Conservation (phyloP, 2,329 filamentous ascomycete genomes). For the Penicillium oxalicum region DNA sequence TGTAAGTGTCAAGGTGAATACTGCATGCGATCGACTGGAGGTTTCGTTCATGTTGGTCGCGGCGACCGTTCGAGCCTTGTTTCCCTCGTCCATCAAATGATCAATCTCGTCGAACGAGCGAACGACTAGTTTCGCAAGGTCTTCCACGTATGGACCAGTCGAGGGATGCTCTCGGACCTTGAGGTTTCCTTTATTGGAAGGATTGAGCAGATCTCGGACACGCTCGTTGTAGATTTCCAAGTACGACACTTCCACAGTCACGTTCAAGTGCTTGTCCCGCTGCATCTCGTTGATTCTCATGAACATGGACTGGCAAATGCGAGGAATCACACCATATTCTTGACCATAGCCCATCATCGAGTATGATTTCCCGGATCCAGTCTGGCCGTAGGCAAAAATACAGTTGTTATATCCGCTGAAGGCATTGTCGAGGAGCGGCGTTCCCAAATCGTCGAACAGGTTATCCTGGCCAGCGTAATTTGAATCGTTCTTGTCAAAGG, state of each 20-base stretch:
- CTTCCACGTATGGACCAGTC: conserved; percentile 95
- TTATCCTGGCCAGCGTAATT: conserved; percentile 88
- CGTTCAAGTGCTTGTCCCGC: conserved; percentile 71
- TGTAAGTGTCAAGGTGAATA: conserved; percentile 92
- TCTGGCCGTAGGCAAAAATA: conserved; percentile 98
- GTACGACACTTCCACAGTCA: conserved; percentile 96
- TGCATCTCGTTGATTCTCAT: conserved; percentile 67
- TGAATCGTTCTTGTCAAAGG: conserved; percentile 73
- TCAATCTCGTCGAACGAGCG: conserved; percentile 93
- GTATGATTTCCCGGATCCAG: conserved; percentile 96
- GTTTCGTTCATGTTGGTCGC: conserved; percentile 99
- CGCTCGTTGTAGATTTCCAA: conserved; percentile 99
- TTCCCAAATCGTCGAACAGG: conserved; percentile 80
- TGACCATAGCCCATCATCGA: conserved; percentile 99
- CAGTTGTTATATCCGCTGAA: conserved; percentile 99
- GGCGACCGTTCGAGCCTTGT: conserved; percentile 95
- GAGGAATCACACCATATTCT: conserved; percentile 90
- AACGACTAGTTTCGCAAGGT: conserved; percentile 90
- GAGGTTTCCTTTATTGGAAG: conserved; percentile 88
- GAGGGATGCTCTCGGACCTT: conserved; percentile 97
- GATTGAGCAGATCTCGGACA: conserved; percentile 91
- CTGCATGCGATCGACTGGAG: conserved; percentile 93
- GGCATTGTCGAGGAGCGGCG: conserved; percentile 90
- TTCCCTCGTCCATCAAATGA: conserved; percentile 97
- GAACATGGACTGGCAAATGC: conserved; percentile 98